Base-by-base conservation (phyloP, 208 protist genomes). In the Trypanosoma scelopori region DNA sequence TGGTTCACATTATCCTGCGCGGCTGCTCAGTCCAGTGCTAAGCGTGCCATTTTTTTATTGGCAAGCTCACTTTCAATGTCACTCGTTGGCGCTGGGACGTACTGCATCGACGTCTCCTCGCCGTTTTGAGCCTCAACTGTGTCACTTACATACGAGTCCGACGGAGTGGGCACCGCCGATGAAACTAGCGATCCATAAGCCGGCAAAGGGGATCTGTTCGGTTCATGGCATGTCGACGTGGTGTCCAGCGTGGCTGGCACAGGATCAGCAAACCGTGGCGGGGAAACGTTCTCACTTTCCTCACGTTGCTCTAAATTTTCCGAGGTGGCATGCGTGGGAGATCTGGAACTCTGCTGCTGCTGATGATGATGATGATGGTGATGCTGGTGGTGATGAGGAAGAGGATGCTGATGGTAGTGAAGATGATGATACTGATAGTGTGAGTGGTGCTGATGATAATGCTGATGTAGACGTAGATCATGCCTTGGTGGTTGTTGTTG, bases 1-100 rank as follows among this genome's bases (percentile, higher is more conserved):
- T 69, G 28, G 30, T 20, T 20, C 55, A 67, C 20, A 30, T 28
- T 32, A 49, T 1, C 20, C 32, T n/a, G 3, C n/a, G 50, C 22
- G 49, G 16, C 0, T 18, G n/a, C 11, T 61, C 51, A 76, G 23
- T 94, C 87, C 12, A 94, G 41, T n/a, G 84, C 79, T 3, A 88
- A 73, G 32, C 87, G 74, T 4, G 82, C 83, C 20, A 91, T 78
- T 25, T 85, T 79, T 32, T 81, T 72, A 57, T 94, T 94, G 25
- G 84, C 82, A 3, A 79, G 70, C 51, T 91, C 87, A 51, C 80
- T 89, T 64, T 94, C 84, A 23, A 87, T 73, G 69, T 94, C 84
- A 68, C 84, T 94, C 12, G 68, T 82, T 4, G 81, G 82, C 7
- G 79, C 79, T 7, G 87, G 87, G 16, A 58, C 39, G 67, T 83